These are phyloP conservation scores for Datisca glomerata DNA, from an alignment of 306 rosid genomes.

Conservation along the genomic window DNA sequence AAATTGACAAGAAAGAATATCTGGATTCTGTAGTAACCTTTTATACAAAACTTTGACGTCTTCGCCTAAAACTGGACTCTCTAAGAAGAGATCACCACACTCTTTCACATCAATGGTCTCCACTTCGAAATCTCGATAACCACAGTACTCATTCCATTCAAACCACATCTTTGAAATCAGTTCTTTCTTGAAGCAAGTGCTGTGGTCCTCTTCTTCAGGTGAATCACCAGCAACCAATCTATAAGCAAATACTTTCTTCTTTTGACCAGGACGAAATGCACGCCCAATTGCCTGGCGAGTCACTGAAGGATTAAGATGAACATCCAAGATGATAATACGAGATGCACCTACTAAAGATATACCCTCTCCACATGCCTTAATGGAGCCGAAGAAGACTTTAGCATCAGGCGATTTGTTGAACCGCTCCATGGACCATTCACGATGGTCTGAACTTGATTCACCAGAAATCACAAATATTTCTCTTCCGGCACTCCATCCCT, in stretches of 20 bases:
- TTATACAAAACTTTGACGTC: constrained; percentile 57
- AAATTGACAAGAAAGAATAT: not conserved
- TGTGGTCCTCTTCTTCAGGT: constrained; percentile 75
- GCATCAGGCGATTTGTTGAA: constrained; percentile 69
- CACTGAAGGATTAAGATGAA: constrained; percentile 87
- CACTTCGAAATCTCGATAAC: constrained; percentile 41
- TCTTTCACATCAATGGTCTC: constrained; percentile 38
- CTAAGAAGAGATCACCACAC: constrained; percentile 63
- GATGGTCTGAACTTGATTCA: constrained; percentile 51
- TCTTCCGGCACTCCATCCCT: constrained; percentile 62
- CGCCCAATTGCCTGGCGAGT: constrained; percentile 97
- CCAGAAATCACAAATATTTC: constrained; percentile 86
- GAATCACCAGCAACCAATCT: constrained; percentile 70
- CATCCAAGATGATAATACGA: constrained; percentile 63
- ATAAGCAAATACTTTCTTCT: constrained; percentile 53
- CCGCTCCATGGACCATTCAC: constrained; percentile 75
- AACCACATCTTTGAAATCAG: constrained; percentile 87
- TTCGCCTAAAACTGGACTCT: constrained; percentile 35
- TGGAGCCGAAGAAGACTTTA: constrained; percentile 83
- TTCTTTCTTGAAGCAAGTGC: constrained; percentile 68
- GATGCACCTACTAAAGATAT: constrained; percentile 96
- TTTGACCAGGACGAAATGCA: constrained; percentile 91
- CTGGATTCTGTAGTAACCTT: constrained; percentile 62
- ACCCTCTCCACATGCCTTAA: constrained; percentile 98
- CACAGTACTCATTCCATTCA: constrained; percentile 82